Base-by-base conservation (phyloP, 2,329 filamentous ascomycete species). In the Fusarium beomiforme region DNA sequence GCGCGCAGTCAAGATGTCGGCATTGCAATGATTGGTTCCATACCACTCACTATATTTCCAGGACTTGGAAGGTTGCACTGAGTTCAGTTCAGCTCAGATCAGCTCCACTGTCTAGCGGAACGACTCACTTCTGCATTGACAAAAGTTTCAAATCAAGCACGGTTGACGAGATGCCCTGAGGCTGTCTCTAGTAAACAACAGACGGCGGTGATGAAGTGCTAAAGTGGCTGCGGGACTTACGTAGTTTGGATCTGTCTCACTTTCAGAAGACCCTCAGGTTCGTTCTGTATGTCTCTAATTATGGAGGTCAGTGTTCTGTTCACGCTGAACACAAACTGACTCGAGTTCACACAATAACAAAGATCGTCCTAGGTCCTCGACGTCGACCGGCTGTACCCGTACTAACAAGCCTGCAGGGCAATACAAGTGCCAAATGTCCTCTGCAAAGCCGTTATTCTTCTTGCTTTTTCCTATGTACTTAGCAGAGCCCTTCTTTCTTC, bases 131-230 rank as follows among this genome's bases (percentile, higher is more conserved):
- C 29, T 50, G 56, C 46, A 34, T 51, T 50, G 41, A 41, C 42
- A 7, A 43, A 61, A 62, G 23, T 67, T 67, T 55, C 62, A 60
- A 60, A 53, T 53, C 29, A 44, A 62, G 56, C 69, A 72, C 65
- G 69, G 69, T 51, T 50, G 36, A 37, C 41, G 44, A 24, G 33
- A 64, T 63, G 61, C 55, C 60, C 60, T 43, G 53, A 70, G 56
- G 59, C 36, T 36, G 31, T 26, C 49, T 61, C 37, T 64, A 39
- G 60, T 46, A 34, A 29, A 51, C 24, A 51, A 53, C 46, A 43
- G 50, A 21, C 54, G 47, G 21, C 39, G 43, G 60, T 53, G 51
- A 42, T 60, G 50, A 39, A 42, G 36, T 55, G 59, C 49, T 26
- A 65, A 53, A 56, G 50, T 59, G 53, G 60, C 54, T 29, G 39